Conservation (phyloP, 768 basidiomycete species). For the Amanita fuliginea region DNA sequence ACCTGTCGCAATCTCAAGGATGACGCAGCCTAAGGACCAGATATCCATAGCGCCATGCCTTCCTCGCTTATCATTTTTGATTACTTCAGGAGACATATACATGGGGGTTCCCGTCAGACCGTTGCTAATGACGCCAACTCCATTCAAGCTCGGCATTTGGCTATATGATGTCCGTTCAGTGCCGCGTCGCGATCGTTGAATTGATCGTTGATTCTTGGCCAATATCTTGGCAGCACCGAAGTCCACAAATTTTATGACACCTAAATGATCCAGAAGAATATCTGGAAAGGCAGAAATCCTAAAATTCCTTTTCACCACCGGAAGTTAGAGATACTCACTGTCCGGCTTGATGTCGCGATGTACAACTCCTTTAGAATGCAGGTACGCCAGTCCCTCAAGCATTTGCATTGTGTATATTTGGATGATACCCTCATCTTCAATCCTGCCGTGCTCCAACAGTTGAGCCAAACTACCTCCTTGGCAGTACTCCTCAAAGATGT, state of each 20-base stretch:
- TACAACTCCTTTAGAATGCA: slow-evolving; percentile 86
- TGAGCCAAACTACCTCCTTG: slow-evolving; percentile 89
- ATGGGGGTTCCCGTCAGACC: slow-evolving; percentile 95
- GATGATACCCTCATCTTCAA: slow-evolving; percentile 94
- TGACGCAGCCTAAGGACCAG: slow-evolving; percentile 97
- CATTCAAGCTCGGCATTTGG: slow-evolving; percentile 23
- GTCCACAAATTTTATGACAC: slow-evolving; percentile 94
- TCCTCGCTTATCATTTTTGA: slow-evolving; percentile 85
- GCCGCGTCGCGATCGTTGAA: slow-evolving; percentile 59
- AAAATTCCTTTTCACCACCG: background rate
- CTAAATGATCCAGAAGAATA: slow-evolving; percentile 81
- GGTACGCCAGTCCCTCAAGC: slow-evolving; percentile 86
- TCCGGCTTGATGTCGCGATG: slow-evolving; percentile 99
- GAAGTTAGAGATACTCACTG: slow-evolving; percentile 45
- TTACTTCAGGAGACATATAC: slow-evolving; percentile 99
- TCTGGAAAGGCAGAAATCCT: slow-evolving; percentile 37
- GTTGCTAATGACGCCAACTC: slow-evolving; percentile 53
- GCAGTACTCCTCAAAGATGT: slow-evolving; percentile 98
- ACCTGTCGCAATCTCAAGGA: slow-evolving; percentile 92
- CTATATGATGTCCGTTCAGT: slow-evolving; percentile 27
- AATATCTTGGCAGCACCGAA: slow-evolving; percentile 97
- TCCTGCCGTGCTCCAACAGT: slow-evolving; percentile 83
- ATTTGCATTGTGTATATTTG: slow-evolving; percentile 97
- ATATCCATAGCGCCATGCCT: slow-evolving; percentile 95
- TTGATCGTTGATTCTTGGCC: slow-evolving; percentile 78